Conservation (phyloP, 2,329 filamentous ascomycete species). For the Aspergillus latus region DNA sequence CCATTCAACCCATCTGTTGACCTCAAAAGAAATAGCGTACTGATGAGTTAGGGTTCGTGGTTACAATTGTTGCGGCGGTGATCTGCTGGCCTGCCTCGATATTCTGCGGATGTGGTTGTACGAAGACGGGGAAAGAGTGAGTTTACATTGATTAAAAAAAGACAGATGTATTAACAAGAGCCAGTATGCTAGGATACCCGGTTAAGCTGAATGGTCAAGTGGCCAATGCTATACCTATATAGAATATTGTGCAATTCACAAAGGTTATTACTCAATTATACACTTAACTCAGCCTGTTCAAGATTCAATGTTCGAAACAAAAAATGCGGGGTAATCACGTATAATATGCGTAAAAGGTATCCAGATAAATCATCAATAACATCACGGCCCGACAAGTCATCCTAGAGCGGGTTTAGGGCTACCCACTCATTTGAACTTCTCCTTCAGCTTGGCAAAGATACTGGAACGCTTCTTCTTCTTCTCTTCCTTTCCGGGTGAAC, state of each 20-base stretch:
- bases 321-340: neutral
- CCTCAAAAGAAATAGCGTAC: neutral
- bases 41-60: constrained; percentile 42
- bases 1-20: neutral
- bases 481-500: constrained; percentile 20
- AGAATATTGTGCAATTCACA: neutral
- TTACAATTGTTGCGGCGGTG: constrained; percentile 52
- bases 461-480: constrained; percentile 67
- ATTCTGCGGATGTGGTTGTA: constrained; percentile 58
- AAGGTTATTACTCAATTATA: neutral
- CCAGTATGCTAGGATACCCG: constrained; percentile 53
- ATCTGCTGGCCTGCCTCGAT: constrained; percentile 57
- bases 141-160: constrained; percentile 17
- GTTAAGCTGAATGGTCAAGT: constrained; percentile 54
- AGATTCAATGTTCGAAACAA: neutral
- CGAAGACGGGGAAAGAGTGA: constrained; percentile 55
- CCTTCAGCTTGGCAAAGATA: constrained; percentile 59
- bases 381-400: constrained; percentile 1
- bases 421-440: constrained; percentile 48
- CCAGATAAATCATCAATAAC: constrained; percentile 21
- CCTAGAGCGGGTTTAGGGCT: neutral
- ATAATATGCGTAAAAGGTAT: constrained; percentile 21
- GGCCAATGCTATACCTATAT: constrained; percentile 49
- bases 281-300: neutral
- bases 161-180: neutral